A percentile compares a stretch with the other conserved stretches of the same genome.
Conservation (phyloP, 768 basidiomycete species). For the Lactarius trivialis region DNA sequence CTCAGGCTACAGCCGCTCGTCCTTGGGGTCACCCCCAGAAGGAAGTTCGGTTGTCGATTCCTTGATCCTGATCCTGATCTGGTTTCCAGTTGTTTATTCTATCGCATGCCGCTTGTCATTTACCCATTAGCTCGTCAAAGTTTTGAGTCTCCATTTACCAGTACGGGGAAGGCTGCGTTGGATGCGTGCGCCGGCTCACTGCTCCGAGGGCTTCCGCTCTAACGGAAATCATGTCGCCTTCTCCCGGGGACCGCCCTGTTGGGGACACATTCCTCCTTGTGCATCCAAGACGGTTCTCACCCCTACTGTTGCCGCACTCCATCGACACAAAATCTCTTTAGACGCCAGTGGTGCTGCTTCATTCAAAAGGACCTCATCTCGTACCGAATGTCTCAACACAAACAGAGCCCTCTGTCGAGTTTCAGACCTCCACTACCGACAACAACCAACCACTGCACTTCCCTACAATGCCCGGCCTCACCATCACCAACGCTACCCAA, state of each 20-base stretch:
- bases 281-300: not conserved
- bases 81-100: not conserved
- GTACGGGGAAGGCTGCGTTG: slow-evolving; percentile 4
- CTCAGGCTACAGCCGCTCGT: not conserved
- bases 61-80: slow-evolving; percentile 4
- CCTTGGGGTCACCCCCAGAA: not conserved
- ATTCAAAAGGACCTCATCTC: slow-evolving; percentile 15
- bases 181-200: not conserved
- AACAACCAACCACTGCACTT: not conserved
- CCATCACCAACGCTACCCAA: slow-evolving; percentile 1
- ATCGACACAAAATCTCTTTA: slow-evolving; percentile 11
- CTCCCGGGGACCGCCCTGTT: slow-evolving; percentile 6
- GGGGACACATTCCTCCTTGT: not conserved
- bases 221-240: slow-evolving; percentile 8
- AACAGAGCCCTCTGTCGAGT: slow-evolving; percentile 1
- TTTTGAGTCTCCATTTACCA: not conserved
- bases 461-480: slow-evolving; percentile 17
- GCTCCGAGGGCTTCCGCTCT: slow-evolving; percentile 10
- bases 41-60: slow-evolving; percentile 2
- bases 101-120: not conserved
- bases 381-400: slow-evolving; percentile 1
- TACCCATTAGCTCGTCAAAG: not conserved
- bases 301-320: not conserved
- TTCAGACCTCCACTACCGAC: not conserved
- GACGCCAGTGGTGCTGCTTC: slow-evolving; percentile 6